Base-by-base conservation (phyloP, 805 yeast genomes). In the Nakazawaea peltata region DNA sequence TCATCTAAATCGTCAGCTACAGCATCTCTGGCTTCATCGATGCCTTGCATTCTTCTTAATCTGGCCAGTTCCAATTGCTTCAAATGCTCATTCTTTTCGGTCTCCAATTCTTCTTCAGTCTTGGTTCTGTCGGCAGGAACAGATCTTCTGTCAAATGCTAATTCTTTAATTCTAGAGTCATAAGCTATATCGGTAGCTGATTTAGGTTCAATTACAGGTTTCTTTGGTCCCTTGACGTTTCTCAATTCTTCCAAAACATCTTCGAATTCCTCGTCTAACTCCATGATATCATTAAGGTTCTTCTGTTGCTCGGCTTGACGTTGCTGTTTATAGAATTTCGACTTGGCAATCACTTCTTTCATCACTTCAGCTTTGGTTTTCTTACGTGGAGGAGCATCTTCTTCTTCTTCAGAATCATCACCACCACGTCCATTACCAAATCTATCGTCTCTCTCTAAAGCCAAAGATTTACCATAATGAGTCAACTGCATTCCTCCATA, bases 341-440 rank as follows among this genome's bases (percentile, higher is more conserved):
- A 80, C 56, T 83, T 83, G 25, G 92, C 86, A 40, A 83, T 83
- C 32, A 83, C 72, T 52, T 83, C 94, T 45, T 79, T 73, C 94
- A 83, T 83, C 26, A 83, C 90, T 55, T 83, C 94, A 26, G 82
- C 81, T 49, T 83, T 83, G 14, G 85, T 74, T 57, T 80, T 83
- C 57, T 77, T 80, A 40, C 76, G 69, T n/a, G 61, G 55, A 1
- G 78, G 76, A 31, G 49, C 58, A 1, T 47, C 54, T 8, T 47
- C 56, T 4, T 41, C 60, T 15, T 47, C 59, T 2, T 47, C 52
- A 3, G 5, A 17, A 14, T 23, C 35, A 3, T 28, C 30, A 25
- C 61, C 23, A 10, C 10, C 23, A 10, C 10, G 69, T 8, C 55
- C 65, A 30, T 62, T 68, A 15, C 52, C 60, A 9, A 53, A 57